Base-by-base conservation (phyloP, 345 rosid species). In the Leavenworthia alabamica region DNA sequence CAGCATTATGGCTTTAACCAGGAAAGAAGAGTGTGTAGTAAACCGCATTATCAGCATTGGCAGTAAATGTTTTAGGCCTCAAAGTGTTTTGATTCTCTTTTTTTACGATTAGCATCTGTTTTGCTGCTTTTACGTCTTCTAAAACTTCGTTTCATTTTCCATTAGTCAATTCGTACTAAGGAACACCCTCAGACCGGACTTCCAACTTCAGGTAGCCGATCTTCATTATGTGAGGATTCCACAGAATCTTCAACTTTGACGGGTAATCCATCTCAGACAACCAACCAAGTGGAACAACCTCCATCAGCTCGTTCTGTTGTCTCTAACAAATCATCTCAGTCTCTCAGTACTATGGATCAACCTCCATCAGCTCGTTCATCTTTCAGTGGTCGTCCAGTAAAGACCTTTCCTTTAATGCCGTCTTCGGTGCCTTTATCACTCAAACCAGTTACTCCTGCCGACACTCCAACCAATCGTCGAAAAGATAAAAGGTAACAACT, bases 401-500 rank as follows among this genome's bases (percentile, higher is more conserved):
- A 70, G 67, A 59, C 82, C 11, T 75, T 73, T 46, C 74, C 83
- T 26, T 40, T 78, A 33, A 68, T 73, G 65, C 95, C 91, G 20
- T 68, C 86, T 47, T 65, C 78, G 8, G 79, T 78, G 26, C 73
- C 89, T 19, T 72, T 74, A 57, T 66, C 86, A 64, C 73, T 83
- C 24, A 88, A 81, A 79, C 91, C 85, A 12, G 41, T 70, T n/a
- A 68, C 90, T 56, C 55, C 86, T 61, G 56, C 49, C 6, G 90
- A 83, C 40, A 27, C 76, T 22, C 76, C 78, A 19, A 48, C 48
- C 32, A 79, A 78, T 42, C 62, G 64, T 29, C 78, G 73, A 9
- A 82, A 71, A 75, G 89, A 78, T 16, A 76, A 73, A 75, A 86
- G 96, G 96, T 85, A 82, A 37, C 29, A 82, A 37, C 29, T 42